Percentiles rank a stretch among this genome's conserved stretches.
Evolutionary conservation across 2,329 filamentous ascomycete species (phyloP).

Genomic region (Arthrinium phaeospermum): DNA sequence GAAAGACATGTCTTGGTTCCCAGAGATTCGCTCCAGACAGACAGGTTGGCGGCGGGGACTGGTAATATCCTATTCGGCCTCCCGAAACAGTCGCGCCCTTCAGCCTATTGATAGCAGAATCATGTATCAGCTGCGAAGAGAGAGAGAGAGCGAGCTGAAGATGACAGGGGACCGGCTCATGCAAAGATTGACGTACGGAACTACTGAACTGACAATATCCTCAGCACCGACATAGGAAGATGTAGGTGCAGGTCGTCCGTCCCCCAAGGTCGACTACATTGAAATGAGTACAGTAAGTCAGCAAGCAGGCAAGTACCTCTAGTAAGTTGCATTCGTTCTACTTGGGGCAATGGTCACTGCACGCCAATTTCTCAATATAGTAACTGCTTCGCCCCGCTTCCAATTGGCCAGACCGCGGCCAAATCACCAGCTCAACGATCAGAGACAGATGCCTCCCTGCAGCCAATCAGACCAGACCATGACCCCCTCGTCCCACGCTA

Average conservation of each 20-base stretch:
- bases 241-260: not conserved
- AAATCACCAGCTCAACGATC: not conserved
- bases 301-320: not conserved
- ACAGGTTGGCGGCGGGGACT: not conserved
- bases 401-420: not conserved
- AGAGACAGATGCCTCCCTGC: not conserved
- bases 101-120: conserved; percentile 13
- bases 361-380: not conserved
- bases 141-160: not conserved
- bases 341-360: conserved; percentile 1
- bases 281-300: not conserved
- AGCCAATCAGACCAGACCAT: not conserved
- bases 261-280: not conserved
- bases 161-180: not conserved
- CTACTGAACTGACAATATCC: not conserved
- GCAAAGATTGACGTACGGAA: conserved; percentile 14
- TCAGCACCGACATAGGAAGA: not conserved
- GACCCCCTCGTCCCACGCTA: not conserved
- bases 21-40: not conserved
- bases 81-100: conserved; percentile 7
- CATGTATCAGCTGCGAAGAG: conserved; percentile 1
- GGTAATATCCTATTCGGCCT: not conserved
- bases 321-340: not conserved
- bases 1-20: conserved; percentile 13
- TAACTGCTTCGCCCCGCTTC: not conserved